Base-by-base conservation (phyloP, 176 grass and related monocot genomes). In the Juncus effusus region DNA sequence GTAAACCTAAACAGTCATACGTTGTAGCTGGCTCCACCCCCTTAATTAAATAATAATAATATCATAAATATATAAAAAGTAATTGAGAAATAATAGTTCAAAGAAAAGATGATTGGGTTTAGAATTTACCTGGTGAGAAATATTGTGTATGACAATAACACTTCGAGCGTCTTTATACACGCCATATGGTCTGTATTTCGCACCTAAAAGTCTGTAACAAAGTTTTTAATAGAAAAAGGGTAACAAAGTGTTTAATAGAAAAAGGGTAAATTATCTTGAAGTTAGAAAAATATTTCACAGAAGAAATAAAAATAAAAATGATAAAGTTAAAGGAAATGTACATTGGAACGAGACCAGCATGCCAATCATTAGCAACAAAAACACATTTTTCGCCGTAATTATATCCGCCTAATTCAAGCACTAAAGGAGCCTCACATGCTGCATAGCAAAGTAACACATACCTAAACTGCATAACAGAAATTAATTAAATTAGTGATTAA, bases 351-450 rank as follows among this genome's bases (percentile, higher is more conserved):
- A 97, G 93, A 62, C 88, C 81, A 80, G 93, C 82, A 86, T 97
- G 93, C 93, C 93, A 97, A 84, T 97, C 93, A 35, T 97, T 97
- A 42, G 90, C 88, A 70, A 92, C 63, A 79, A 97, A 97, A 75
- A 97, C 83, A 62, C 93, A 86, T 28, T 77, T 83, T 66, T 97
- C 79, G 12, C 93, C 93, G 81, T 92, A 97, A 65, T 74, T 89
- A 75, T 77, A 91, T 68, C 88, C 93, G 82, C 93, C 93, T 75
- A 97, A 74, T 84, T 88, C 77, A 72, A 97, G 93, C 13, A 97
- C 74, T 70, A 92, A 76, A 64, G 93, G 93, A 71, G 93, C 93
- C 64, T 97, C 93, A 65, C 93, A 97, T 65, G 93, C 88, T 59
- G 93, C 88, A 69, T 97, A 81, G 63, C 71, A 76, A 62, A 97